Conservation (phyloP, 495 filamentous ascomycete genomes). For the Neurospora sp. region DNA sequence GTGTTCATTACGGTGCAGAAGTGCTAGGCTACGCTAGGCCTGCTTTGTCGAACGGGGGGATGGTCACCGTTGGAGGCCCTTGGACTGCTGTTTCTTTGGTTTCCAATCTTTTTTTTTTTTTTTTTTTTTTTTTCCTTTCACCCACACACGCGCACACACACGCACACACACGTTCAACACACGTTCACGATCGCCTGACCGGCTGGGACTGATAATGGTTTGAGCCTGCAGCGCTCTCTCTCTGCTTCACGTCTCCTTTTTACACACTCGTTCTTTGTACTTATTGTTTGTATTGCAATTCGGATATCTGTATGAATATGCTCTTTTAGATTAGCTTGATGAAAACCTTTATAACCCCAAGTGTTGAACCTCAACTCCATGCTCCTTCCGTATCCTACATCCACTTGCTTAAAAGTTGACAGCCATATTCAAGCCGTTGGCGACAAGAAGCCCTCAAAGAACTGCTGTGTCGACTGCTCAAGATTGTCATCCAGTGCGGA, state of each 20-base stretch:
- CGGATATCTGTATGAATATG: background rate
- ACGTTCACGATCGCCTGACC: background rate
- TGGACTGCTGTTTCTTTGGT: background rate
- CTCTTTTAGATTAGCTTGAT: background rate
- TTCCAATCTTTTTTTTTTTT: background rate
- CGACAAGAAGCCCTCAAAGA: conserved; percentile 14
- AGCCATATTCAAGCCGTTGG: background rate
- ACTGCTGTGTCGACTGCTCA: conserved; percentile 6
- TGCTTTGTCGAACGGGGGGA: background rate
- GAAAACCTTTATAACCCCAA: background rate
- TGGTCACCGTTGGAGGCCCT: background rate
- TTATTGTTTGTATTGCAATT: background rate
- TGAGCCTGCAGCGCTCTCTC: background rate
- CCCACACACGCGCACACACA: too few species aligned
- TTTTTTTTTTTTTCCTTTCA: background rate
- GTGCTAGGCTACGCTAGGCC: background rate
- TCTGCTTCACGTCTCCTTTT: background rate
- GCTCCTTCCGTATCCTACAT: background rate
- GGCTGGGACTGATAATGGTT: background rate
- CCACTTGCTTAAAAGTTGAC: rapidly evolving
- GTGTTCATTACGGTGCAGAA: background rate
- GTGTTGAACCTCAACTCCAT: background rate
- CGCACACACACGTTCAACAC: too few species aligned
- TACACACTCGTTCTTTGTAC: background rate
- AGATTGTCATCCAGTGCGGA: conserved; percentile 5